Evolutionary conservation across 1,139 yeast genomes (phyloP), one percentile per base, ranked within the genome.

Genomic region (Taiozyma sp.): DNA sequence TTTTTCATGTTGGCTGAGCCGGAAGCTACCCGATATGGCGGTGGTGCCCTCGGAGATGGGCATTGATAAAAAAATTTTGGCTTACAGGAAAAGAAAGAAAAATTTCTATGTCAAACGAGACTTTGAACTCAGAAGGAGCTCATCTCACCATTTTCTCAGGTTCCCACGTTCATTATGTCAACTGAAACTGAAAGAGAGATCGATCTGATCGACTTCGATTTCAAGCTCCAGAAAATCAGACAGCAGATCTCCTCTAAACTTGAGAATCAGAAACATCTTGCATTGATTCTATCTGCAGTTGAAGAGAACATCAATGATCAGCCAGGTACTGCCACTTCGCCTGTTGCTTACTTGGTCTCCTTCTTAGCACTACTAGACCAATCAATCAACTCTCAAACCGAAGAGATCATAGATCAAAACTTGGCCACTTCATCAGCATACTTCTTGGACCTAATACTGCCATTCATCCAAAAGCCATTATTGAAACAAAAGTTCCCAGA

Each of bases 251-350:
- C 71, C 56, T 88, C 96, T 28, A 89, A 89, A 66, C 73, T 91
- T 54, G 88, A 85, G 38, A 89, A 90, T 68, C 97, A 91, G 71
- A 87, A 86, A 65, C 91, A 87, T 62, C 69, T 83, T 52, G 85
- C 89, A 8, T 66, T 90, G 43, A 85, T 92, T 55, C 76, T 93
- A 49, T 79, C 86, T 22, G 96, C 97, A 4, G 93, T 93, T 46
- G 99, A 93, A 67, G 97, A 90, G 61, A 89, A 88, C 60, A 77
- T 93, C 49, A 78, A 78, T n/a, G 92, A 87, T 57, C 92, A 87
- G 64, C 77, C 83, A 54, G 49, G 48, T 14, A 16, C 34, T 9
- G 78, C 67, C 63, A 76, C 70, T 48, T 72, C 78, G 19, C 79
- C 88, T 36, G 84, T 87, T 16, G 86, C 92, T 4, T 93, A 93